These are phyloP conservation scores for Xylaria sp. DNA, from an alignment of 2,329 filamentous ascomycete genomes.

Conservation along the genomic window DNA sequence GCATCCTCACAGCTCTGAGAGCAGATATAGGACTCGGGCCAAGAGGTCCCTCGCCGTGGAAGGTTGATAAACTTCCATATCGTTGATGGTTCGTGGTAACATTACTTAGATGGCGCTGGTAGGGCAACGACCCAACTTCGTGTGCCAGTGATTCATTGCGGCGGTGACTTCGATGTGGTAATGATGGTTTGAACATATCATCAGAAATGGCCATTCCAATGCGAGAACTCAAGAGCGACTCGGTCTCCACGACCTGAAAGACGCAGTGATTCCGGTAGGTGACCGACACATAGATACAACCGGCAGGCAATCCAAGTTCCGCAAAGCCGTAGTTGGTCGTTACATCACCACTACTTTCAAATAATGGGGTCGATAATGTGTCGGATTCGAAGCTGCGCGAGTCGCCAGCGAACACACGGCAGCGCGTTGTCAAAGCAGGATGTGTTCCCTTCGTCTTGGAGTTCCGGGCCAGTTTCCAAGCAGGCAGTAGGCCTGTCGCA, in stretches of 20 bases:
- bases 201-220: conserved; percentile 84
- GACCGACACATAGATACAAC: conserved; percentile 74
- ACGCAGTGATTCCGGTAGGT: conserved; percentile 83
- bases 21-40: conserved; percentile 84
- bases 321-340: conserved; percentile 76
- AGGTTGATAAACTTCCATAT: conserved; percentile 86
- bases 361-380: conserved; percentile 64
- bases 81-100: conserved; percentile 65
- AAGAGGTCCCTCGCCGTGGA: conserved; percentile 71
- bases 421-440: conserved; percentile 66
- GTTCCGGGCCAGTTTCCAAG: conserved; percentile 76
- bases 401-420: conserved; percentile 66
- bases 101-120: conserved; percentile 46
- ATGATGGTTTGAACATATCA: conserved; percentile 74
- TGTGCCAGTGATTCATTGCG: conserved; percentile 34
- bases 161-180: conserved; percentile 50
- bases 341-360: conserved; percentile 56
- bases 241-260: conserved; percentile 86
- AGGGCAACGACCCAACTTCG: conserved; percentile 72
- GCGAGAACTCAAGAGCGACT: conserved; percentile 82
- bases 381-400: conserved; percentile 55
- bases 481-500: conserved; percentile 74
- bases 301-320: conserved; percentile 79
- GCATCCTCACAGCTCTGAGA: conserved; percentile 60
- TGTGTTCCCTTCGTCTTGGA: conserved; percentile 65